Percentiles rank a stretch among this genome's conserved stretches.
phyloP scores from a whole-genome alignment of 768 basidiomycete genomes.

The Pleurotus pulmonarius region DNA sequence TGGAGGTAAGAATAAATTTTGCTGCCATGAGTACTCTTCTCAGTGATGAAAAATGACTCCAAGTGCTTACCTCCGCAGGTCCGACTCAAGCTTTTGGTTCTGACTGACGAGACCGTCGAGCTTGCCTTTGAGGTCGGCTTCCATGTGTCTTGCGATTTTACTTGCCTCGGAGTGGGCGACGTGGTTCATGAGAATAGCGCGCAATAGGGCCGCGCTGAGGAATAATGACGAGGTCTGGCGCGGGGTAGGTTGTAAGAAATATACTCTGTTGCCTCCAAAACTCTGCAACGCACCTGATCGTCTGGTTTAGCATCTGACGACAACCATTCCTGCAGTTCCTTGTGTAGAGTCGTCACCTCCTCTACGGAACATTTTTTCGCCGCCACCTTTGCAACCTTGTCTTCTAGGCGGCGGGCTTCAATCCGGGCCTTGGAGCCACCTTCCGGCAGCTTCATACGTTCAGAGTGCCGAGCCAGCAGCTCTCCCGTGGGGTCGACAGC shows the following conservation, averaged over 20 bases:
- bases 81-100: slow-evolving; percentile 60
- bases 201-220: slow-evolving; percentile 74
- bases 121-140: slow-evolving; percentile 59
- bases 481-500: slow-evolving; percentile 29
- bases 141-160: slow-evolving; percentile 60
- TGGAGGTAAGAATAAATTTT: slow-evolving; percentile 12
- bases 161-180: slow-evolving; percentile 75
- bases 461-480: slow-evolving; percentile 43
- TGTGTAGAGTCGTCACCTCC: slow-evolving; percentile 74
- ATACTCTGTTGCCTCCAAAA: background rate
- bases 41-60: slow-evolving; percentile 12
- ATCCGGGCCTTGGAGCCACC: slow-evolving; percentile 38
- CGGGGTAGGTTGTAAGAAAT: slow-evolving; percentile 9
- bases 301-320: slow-evolving; percentile 53
- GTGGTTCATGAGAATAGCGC: slow-evolving; percentile 82
- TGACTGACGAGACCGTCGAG: slow-evolving; percentile 61
- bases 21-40: too few species aligned
- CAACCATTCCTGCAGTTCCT: slow-evolving; percentile 78
- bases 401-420: slow-evolving; percentile 68
- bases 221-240: slow-evolving; percentile 61
- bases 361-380: slow-evolving; percentile 86
- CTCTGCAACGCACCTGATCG: slow-evolving; percentile 53
- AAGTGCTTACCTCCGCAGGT: slow-evolving; percentile 63
- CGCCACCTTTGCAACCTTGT: slow-evolving; percentile 75
- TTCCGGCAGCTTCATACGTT: slow-evolving; percentile 44